Evolutionary conservation across 176 grass and related monocot genomes (phyloP).

Genomic region (Oryza brachyantha): DNA sequence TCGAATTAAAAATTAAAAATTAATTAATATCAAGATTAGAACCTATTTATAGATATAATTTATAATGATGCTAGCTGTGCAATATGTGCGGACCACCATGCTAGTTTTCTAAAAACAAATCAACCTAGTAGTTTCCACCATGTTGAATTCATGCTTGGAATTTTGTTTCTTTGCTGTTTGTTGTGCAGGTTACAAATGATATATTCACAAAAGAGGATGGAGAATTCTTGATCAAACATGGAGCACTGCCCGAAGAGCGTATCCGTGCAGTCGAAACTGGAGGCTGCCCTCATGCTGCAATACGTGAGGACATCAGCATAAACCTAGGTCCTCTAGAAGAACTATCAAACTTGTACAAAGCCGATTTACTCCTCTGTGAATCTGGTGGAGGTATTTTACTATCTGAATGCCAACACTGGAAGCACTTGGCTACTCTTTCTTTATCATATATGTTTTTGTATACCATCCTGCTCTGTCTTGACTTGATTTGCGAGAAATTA

Average conservation of each 20-base stretch:
- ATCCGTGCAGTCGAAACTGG: constrained; percentile 91
- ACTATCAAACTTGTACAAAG: constrained; percentile 77
- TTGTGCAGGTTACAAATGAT: constrained; percentile 89
- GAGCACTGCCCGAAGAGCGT: constrained; percentile 82
- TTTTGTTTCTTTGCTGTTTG: not conserved
- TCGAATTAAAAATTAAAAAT: too few species aligned
- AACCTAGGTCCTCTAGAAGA: constrained; percentile 93
- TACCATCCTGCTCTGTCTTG: not conserved
- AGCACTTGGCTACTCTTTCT: not conserved
- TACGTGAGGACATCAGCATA: constrained; percentile 97
- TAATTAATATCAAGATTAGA: too few species aligned
- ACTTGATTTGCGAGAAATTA: not conserved
- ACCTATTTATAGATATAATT: too few species aligned
- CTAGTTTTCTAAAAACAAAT: not conserved
- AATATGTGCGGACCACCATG: too few species aligned
- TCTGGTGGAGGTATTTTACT: constrained; percentile 87
- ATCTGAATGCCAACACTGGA: not conserved
- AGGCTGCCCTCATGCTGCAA: constrained; percentile 90
- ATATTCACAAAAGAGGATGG: constrained; percentile 99
- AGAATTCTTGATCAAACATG: constrained; percentile 89
- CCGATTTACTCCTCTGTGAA: constrained; percentile 97
- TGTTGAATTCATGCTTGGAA: not conserved
- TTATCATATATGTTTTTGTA: not conserved
- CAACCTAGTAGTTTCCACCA: not conserved
- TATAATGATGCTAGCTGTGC: too few species aligned